A percentile compares a stretch with the other conserved stretches of the same genome.
Evolutionary conservation across 768 basidiomycete species (phyloP).

Genomic region (Coprinellus aureogranulatus): DNA sequence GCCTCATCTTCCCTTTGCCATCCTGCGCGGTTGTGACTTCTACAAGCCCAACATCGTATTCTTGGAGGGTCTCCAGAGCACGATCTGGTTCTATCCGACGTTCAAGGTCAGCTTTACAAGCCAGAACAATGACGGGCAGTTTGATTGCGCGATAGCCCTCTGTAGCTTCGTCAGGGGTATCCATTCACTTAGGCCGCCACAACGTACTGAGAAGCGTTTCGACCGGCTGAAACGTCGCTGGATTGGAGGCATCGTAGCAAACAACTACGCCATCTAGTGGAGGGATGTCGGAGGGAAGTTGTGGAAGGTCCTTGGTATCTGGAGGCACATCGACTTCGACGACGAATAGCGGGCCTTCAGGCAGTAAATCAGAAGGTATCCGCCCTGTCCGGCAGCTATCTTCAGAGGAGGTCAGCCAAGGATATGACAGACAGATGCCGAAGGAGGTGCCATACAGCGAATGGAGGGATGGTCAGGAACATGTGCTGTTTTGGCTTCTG

Average conservation of each 20-base stretch:
- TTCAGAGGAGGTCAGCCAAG: constrained; percentile 11
- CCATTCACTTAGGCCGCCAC: not conserved
- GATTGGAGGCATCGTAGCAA: constrained; percentile 76
- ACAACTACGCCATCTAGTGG: constrained; percentile 75
- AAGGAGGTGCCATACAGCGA: constrained; percentile 16
- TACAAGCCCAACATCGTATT: constrained; percentile 75
- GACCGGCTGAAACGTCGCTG: constrained; percentile 62
- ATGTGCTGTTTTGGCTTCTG: constrained; percentile 38
- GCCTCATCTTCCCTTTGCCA: constrained; percentile 65
- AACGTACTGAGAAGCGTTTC: constrained; percentile 69
- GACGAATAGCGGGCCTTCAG: constrained; percentile 47
- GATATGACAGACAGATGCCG: not conserved
- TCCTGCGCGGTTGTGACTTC: constrained; percentile 62
- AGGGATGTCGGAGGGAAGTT: constrained; percentile 37
- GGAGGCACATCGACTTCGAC: constrained; percentile 53
- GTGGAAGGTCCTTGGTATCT: constrained; percentile 27
- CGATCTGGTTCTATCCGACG: constrained; percentile 55
- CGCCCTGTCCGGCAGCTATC: constrained; percentile 30
- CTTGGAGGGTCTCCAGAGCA: constrained; percentile 48
- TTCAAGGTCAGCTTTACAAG: constrained; percentile 80
- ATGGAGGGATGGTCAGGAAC: constrained; percentile 11
- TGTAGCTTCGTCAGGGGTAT: constrained; percentile 23
- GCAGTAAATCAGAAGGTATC: constrained; percentile 17
- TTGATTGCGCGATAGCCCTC: constrained; percentile 57
- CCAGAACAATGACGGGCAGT: constrained; percentile 71